Evolutionary conservation across 495 filamentous ascomycete genomes (phyloP).

Genomic region (Talaromyces borbonicus): DNA sequence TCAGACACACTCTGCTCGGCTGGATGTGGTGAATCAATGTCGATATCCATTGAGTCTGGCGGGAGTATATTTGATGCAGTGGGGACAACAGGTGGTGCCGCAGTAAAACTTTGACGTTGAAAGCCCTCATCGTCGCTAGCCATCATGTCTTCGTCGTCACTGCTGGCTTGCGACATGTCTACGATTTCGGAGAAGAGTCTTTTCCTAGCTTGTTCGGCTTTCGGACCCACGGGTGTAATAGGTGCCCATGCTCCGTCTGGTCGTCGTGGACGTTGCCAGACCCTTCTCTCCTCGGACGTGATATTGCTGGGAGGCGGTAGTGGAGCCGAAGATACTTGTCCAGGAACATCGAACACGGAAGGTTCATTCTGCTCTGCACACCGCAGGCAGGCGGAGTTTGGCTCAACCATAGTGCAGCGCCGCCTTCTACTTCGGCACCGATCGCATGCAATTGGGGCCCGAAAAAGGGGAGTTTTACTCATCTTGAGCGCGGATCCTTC

Average conservation of each 20-base stretch:
- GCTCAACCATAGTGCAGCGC: too few species aligned
- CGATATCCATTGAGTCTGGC: constrained; percentile 3
- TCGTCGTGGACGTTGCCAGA: not conserved
- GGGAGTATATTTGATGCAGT: too few species aligned
- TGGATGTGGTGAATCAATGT: constrained; percentile 2
- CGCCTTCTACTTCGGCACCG: too few species aligned
- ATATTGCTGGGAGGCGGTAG: too few species aligned
- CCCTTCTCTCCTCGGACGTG: not conserved
- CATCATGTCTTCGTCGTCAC: constrained; percentile 29
- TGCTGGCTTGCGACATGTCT: constrained; percentile 32
- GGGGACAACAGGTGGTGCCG: too few species aligned
- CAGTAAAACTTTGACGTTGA: too few species aligned
- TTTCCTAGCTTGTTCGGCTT: constrained; percentile 30
- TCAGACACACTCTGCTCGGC: not conserved
- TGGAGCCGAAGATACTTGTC: too few species aligned
- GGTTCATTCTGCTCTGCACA: not conserved
- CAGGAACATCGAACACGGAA: too few species aligned
- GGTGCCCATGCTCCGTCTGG: not conserved
- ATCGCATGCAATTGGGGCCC: too few species aligned
- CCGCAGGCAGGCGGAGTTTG: not conserved
- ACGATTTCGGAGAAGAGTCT: constrained; percentile 38
- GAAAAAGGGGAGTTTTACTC: too few species aligned
- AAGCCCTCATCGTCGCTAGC: too few species aligned
- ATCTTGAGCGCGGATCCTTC: too few species aligned
- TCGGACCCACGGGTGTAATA: constrained; percentile 5